Base-by-base conservation (phyloP, 106 monocot species). In the Hemerocallis citrina region DNA sequence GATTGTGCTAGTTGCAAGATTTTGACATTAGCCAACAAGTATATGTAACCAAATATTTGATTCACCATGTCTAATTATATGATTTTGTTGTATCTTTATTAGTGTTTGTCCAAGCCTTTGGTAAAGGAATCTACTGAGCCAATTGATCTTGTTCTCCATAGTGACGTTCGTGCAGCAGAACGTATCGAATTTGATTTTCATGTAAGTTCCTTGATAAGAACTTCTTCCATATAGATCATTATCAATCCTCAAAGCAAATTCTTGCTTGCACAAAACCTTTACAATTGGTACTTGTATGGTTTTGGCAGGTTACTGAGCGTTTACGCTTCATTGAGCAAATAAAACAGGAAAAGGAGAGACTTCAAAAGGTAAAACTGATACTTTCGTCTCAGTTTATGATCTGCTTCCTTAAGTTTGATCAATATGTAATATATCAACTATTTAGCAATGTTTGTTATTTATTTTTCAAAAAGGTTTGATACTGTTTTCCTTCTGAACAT, bases 181-280 rank as follows among this genome's bases (percentile, higher is more conserved):
- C 76, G 92, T 36, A 69, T 83, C n/a, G 80, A 80, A 29, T 92
- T 92, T 55, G 83, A 86, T 83, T 66, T 64, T 44, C 79, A 80
- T 70, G 92, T 92, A 74, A 74, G 79, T 21, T 32, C n/a, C n/a
- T 13, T 40, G 28, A 57, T 19, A 1, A 13, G 19, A 15, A 13
- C 20, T 12, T 0, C 25, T 15, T 55, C n/a, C 0, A n/a, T 11
- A 33, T 16, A 32, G 7, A n/a, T n/a, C n/a, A n/a, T n/a, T n/a
- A n/a, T n/a, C n/a, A n/a, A n/a, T n/a, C n/a, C n/a, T n/a, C n/a
- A n/a, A 9, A n/a, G n/a, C n/a, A 11, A 1, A 16, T 25, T 1
- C 5, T 11, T 44, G 5, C 44, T 44, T 44, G 5, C 28, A 52
- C 5, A 52, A 52, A 14, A 25, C 52, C 9, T 29, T 29, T 5